These are phyloP conservation scores for Agrostemma githago DNA, from an alignment of 148 eudicot genomes.

Conservation along the genomic window DNA sequence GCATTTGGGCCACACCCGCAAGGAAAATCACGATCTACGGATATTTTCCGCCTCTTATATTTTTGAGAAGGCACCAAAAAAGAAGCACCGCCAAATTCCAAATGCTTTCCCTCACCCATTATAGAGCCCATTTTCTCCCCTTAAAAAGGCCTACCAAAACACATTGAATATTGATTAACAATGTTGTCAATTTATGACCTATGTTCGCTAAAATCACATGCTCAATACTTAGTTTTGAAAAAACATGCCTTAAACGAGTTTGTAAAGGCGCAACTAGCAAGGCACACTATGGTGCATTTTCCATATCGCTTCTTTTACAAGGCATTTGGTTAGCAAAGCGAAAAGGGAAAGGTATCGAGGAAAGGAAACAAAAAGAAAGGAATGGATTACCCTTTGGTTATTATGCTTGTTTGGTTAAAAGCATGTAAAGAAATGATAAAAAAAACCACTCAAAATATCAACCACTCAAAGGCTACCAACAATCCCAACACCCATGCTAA, in stretches of 20 bases:
- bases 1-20: conserved; percentile 58
- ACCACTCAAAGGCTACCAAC: too few relatives aligned
- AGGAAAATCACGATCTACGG: conserved; percentile 60
- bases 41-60: conserved; percentile 21
- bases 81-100: conserved; percentile 6
- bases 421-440: too few relatives aligned
- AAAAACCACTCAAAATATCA: too few relatives aligned
- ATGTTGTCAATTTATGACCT: neutral
- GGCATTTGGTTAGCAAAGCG: too few relatives aligned
- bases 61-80: conserved; percentile 8
- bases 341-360: too few relatives aligned
- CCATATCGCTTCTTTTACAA: too few relatives aligned
- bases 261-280: too few relatives aligned
- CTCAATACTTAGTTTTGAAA: neutral
- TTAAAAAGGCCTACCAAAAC: conserved; percentile 12
- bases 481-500: too few relatives aligned
- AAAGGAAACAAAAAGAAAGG: too few relatives aligned
- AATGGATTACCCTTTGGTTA: too few relatives aligned
- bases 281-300: too few relatives aligned
- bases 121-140: conserved; percentile 18
- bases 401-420: too few relatives aligned
- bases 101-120: conserved; percentile 9
- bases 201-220: neutral
- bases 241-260: neutral
- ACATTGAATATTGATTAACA: conserved; percentile 5